Evolutionary conservation across 129 eudicot species (phyloP).

Genomic region (Artemisia tridentata): DNA sequence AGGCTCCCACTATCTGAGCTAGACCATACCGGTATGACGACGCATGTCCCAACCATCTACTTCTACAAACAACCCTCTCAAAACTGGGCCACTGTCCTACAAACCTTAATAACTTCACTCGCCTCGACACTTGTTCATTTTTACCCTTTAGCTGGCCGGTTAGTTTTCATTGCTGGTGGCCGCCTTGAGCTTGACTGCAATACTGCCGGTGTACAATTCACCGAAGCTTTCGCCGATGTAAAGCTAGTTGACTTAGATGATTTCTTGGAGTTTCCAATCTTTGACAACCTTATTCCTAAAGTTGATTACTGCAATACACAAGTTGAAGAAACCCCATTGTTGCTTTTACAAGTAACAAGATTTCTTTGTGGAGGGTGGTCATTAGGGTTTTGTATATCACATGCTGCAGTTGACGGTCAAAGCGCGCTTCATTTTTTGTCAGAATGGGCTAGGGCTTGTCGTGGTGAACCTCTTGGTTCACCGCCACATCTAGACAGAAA

Average conservation of each 20-base stretch:
- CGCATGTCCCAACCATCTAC: conserved; percentile 47
- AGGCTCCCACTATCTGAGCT: conserved; percentile 43
- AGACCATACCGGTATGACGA: conserved; percentile 46
- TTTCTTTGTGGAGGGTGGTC: conserved; percentile 62
- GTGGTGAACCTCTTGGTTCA: conserved; percentile 32
- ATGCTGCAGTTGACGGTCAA: conserved; percentile 62
- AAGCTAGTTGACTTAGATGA: conserved; percentile 46
- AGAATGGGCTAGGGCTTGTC: conserved; percentile 66
- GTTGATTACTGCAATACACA: conserved; percentile 45
- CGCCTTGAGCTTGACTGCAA: conserved; percentile 65
- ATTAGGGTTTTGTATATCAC: conserved; percentile 48
- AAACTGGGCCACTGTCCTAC: conserved; percentile 21
- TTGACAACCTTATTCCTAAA: conserved; percentile 41
- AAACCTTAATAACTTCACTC: conserved; percentile 46
- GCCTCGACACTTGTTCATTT: conserved; percentile 48
- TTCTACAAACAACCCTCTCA: conserved; percentile 36
- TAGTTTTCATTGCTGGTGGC: conserved; percentile 33
- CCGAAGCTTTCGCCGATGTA: conserved; percentile 39
- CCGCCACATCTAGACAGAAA: conserved; percentile 49
- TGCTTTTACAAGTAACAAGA: conserved; percentile 54
- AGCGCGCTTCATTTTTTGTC: conserved; percentile 62
- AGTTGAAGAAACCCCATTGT: conserved; percentile 43
- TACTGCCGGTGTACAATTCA: conserved; percentile 42
- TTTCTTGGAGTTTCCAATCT: conserved; percentile 30
- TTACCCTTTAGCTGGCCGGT: conserved; percentile 67